phyloP scores from a whole-genome alignment of 257 asterid genomes.

The Plantago ovata region DNA sequence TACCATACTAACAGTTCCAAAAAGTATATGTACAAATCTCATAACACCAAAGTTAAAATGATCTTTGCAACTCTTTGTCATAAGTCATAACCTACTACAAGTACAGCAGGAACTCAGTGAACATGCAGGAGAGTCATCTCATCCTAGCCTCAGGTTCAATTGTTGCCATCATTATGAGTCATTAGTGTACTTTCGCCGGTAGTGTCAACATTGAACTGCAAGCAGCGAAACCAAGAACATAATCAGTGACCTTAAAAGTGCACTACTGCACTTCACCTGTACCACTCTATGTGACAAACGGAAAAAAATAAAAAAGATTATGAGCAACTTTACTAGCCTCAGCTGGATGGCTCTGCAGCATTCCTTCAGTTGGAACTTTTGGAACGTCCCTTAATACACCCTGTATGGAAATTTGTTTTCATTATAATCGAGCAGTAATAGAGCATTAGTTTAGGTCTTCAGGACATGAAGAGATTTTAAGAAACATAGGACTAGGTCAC shows the following conservation, averaged over 20 bases:
- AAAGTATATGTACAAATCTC: not conserved
- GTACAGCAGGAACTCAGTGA: not conserved
- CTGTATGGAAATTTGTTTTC: not conserved
- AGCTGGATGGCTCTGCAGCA: not conserved
- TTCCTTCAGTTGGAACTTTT: not conserved
- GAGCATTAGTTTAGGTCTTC: not conserved
- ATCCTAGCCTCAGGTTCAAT: not conserved
- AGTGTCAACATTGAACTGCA: slow-evolving; percentile 5
- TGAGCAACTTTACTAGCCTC: not conserved
- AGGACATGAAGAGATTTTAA: not conserved
- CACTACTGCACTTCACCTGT: not conserved
- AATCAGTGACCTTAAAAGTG: not conserved
- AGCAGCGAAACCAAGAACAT: not conserved
- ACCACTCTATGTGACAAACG: not conserved
- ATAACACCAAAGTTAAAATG: not conserved
- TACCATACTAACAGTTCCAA: not conserved
- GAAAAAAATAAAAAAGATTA: not conserved
- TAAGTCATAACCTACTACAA: not conserved
- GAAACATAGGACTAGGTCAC: too few relatives aligned
- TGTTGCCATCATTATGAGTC: not conserved
- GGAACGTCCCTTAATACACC: slow-evolving; percentile 7
- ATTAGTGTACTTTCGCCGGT: not conserved
- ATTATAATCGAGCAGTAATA: not conserved
- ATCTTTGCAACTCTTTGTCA: not conserved
- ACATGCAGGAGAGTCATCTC: not conserved